Conservation (phyloP, 257 asterid genomes). For the Petunia axillaris region DNA sequence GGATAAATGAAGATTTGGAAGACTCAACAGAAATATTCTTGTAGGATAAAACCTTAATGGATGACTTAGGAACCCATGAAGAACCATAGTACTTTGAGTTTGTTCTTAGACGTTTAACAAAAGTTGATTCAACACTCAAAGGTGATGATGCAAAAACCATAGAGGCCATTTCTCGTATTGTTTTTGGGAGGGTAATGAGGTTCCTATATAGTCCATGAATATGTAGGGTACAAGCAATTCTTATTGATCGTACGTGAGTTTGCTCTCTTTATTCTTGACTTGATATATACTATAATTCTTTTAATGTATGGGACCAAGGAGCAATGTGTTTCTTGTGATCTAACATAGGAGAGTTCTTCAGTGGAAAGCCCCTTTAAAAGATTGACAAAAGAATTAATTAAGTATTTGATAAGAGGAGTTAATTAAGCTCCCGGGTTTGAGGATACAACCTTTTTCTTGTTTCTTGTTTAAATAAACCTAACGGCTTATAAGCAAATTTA, state of each 20-base stretch:
- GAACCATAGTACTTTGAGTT: neutral
- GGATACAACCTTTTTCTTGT: neutral
- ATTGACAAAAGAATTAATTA: neutral
- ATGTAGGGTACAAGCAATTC: constrained; percentile 3
- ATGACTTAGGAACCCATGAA: neutral
- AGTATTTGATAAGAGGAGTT: neutral
- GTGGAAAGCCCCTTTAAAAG: neutral
- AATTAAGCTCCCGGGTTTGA: neutral
- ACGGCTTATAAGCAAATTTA: too few species aligned
- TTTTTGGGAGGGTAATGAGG: neutral
- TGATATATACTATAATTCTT: neutral
- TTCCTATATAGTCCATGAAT: neutral
- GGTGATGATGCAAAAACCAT: constrained; percentile 18
- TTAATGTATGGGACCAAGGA: neutral
- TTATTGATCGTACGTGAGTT: neutral
- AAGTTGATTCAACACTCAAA: neutral
- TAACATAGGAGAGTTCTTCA: neutral
- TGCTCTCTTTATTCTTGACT: constrained; percentile 6
- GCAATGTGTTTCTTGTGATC: constrained; percentile 24
- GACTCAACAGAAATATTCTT: neutral
- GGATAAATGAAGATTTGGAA: neutral
- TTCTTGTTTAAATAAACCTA: too few species aligned
- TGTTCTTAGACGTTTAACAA: neutral
- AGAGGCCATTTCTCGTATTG: neutral
- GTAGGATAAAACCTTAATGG: neutral